phyloP scores from a whole-genome alignment of 768 basidiomycete species.

The Trametes gibbosa region DNA sequence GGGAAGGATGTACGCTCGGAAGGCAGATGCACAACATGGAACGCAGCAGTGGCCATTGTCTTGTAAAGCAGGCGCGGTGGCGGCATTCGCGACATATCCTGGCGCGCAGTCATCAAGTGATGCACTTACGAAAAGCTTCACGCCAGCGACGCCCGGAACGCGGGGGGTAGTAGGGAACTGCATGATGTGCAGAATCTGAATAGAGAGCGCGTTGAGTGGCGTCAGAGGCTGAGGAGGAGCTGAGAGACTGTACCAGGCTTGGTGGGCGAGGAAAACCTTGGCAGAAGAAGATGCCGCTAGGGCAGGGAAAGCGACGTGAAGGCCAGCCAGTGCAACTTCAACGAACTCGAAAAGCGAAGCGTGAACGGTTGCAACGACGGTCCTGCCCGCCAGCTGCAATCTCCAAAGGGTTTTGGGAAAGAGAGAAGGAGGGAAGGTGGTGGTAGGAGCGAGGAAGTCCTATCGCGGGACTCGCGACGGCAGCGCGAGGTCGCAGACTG shows the following conservation, averaged over 20 bases:
- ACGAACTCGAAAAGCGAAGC: slow-evolving; percentile 7
- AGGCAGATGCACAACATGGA: too few species aligned
- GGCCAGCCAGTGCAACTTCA: slow-evolving; percentile 28
- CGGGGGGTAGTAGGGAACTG: slow-evolving; percentile 5
- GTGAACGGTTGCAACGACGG: slow-evolving; percentile 29
- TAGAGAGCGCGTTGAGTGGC: slow-evolving; percentile 3
- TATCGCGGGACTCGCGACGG: slow-evolving; percentile 10
- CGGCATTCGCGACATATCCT: not conserved
- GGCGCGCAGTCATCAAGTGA: not conserved
- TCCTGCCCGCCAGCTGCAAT: slow-evolving; percentile 33
- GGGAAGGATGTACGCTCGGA: too few species aligned
- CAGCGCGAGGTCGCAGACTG: not conserved
- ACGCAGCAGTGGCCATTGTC: not conserved
- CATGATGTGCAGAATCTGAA: slow-evolving; percentile 2
- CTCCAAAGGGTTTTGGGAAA: slow-evolving; percentile 19
- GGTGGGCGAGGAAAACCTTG: slow-evolving; percentile 14
- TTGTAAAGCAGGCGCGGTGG: not conserved
- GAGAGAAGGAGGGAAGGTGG: slow-evolving; percentile 21
- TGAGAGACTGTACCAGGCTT: slow-evolving; percentile 2
- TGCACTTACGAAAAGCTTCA: slow-evolving; percentile 22
- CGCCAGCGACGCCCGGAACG: slow-evolving; percentile 10
- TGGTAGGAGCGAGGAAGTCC: slow-evolving; percentile 18
- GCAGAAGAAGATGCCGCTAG: slow-evolving; percentile 41
- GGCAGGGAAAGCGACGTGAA: slow-evolving; percentile 32
- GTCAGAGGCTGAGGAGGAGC: not conserved